Percentiles rank a stretch among this genome's conserved stretches.
phyloP scores from a whole-genome alignment of 2,329 filamentous ascomycete genomes.

The Pseudocercospora macadamiae region DNA sequence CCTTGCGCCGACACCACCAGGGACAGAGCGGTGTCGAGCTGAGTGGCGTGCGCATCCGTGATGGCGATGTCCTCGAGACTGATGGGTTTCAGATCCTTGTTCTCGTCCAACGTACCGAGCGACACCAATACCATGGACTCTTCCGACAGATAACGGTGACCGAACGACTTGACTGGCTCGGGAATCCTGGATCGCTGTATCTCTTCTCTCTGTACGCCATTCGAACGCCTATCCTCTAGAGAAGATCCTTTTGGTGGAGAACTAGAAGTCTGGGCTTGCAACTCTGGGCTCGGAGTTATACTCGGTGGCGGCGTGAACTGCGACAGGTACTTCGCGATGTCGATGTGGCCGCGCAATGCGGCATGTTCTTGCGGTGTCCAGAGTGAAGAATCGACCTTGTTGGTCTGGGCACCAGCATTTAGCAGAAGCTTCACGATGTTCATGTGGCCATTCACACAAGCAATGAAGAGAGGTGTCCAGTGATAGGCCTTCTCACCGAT shows the following conservation, averaged over 20 bases:
- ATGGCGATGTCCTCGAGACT: conserved; percentile 86
- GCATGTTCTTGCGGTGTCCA: conserved; percentile 96
- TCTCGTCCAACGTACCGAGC: conserved; percentile 91
- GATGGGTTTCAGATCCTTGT: conserved; percentile 75
- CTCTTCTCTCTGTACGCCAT: conserved; percentile 43
- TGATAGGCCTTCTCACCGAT: conserved; percentile 80
- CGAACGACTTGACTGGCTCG: conserved; percentile 91
- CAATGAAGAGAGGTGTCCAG: conserved; percentile 95
- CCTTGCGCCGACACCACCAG: conserved; percentile 85
- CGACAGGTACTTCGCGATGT: conserved; percentile 72
- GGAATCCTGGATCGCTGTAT: conserved; percentile 45
- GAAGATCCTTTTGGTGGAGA: conserved; percentile 52
- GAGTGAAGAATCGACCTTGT: conserved; percentile 78
- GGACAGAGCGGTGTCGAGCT: conserved; percentile 91
- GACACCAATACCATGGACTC: conserved; percentile 90
- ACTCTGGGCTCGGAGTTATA: conserved; percentile 34
- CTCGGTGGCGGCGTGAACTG: conserved; percentile 52
- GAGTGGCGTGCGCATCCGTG: conserved; percentile 83
- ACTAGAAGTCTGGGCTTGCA: conserved; percentile 30
- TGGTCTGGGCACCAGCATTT: conserved; percentile 74
- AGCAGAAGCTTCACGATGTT: conserved; percentile 76
- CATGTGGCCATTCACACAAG: conserved; percentile 84
- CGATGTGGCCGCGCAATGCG: conserved; percentile 82
- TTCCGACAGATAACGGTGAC: conserved; percentile 88
- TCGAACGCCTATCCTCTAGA: conserved; percentile 51